Percentiles rank a stretch among this genome's conserved stretches.
These are phyloP conservation scores for Pyrenula massariospora DNA, from an alignment of 495 filamentous ascomycete species.

Conservation along the genomic window DNA sequence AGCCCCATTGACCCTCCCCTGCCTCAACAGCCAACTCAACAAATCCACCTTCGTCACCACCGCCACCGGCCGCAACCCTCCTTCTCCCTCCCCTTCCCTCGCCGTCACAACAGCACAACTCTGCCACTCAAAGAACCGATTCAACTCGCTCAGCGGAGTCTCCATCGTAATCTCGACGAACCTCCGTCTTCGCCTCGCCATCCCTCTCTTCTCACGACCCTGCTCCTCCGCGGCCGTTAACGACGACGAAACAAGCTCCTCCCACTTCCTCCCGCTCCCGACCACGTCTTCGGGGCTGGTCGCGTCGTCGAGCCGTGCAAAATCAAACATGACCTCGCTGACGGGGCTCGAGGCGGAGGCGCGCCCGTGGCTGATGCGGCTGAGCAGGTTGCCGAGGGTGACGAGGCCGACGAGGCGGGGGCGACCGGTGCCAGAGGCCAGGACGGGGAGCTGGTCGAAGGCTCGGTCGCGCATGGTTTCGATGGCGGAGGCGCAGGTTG, in stretches of 20 bases:
- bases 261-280: conserved; percentile 10
- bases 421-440: conserved; percentile 44
- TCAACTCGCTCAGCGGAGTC: conserved; percentile 71
- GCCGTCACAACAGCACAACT: conserved; percentile 90
- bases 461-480: conserved; percentile 95
- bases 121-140: conserved; percentile 95
- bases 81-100: conserved; percentile 30
- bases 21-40: conserved; percentile 81
- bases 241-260: background rate
- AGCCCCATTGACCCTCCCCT: conserved; percentile 28
- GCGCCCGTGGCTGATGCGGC: conserved; percentile 71
- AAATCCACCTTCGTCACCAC: conserved; percentile 96
- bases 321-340: conserved; percentile 91
- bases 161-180: conserved; percentile 92
- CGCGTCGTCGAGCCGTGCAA: conserved; percentile 63
- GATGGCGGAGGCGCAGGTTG: conserved; percentile 69
- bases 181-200: conserved; percentile 39
- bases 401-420: conserved; percentile 76
- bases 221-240: conserved; percentile 1
- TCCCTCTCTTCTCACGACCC: conserved; percentile 8
- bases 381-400: conserved; percentile 88
- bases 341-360: conserved; percentile 61
- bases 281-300: background rate
- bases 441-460: conserved; percentile 92
- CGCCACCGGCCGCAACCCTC: conserved; percentile 66